Evolutionary conservation across 768 basidiomycete species (phyloP).

Genomic region (Sarcodon sp.): DNA sequence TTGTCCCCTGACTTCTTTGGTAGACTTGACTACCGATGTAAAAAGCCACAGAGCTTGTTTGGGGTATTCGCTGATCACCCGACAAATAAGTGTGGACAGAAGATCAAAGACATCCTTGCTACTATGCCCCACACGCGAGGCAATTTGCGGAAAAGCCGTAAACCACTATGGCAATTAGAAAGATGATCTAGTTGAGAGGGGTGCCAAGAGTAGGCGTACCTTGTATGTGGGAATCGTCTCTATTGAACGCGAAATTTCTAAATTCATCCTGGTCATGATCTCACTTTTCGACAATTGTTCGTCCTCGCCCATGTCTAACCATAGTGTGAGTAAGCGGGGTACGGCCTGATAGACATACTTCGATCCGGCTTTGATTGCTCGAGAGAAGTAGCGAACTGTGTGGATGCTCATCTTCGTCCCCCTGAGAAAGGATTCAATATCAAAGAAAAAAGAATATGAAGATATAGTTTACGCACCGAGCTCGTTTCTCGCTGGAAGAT

Average conservation of each 20-base stretch:
- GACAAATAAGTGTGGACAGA: constrained; percentile 52
- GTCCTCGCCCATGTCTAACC: constrained; percentile 83
- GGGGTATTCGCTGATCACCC: constrained; percentile 74
- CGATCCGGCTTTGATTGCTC: constrained; percentile 68
- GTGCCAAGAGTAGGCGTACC: constrained; percentile 23
- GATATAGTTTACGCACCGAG: constrained; percentile 22
- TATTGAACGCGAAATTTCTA: constrained; percentile 29
- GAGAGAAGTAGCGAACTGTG: constrained; percentile 54
- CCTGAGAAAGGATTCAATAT: constrained; percentile 20
- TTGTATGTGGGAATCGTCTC: constrained; percentile 67
- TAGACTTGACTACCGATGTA: constrained; percentile 79
- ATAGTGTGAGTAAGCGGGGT: constrained; percentile 86
- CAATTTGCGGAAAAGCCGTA: constrained; percentile 93
- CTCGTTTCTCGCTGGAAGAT: constrained; percentile 26
- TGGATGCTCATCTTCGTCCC: constrained; percentile 50
- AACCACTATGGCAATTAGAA: constrained; percentile 54
- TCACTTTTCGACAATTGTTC: constrained; percentile 15
- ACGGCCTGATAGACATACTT: constrained; percentile 96
- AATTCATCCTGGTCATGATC: constrained; percentile 43
- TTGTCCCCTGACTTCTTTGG: constrained; percentile 40
- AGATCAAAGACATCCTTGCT: constrained; percentile 46
- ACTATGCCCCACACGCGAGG: constrained; percentile 78
- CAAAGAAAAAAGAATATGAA: no score
- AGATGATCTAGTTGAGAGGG: constrained; percentile 2
- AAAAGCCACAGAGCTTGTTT: constrained; percentile 92